Percentiles rank a stretch among this genome's conserved stretches.
These are phyloP conservation scores for Spergularia azorica DNA, from an alignment of 179 eudicot genomes.

Conservation along the genomic window DNA sequence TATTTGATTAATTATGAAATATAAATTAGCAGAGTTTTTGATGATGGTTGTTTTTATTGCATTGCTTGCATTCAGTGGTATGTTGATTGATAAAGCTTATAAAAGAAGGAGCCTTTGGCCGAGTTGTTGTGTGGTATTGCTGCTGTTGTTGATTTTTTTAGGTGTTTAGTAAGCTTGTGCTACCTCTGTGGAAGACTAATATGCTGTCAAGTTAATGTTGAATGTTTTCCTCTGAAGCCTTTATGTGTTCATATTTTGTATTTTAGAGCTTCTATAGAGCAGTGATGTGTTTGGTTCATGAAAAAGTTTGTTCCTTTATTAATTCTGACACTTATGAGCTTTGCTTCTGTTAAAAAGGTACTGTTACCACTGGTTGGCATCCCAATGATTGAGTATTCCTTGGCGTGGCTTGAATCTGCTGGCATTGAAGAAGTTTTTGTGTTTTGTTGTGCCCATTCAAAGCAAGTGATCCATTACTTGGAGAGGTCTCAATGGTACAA, in stretches of 20 bases:
- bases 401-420: slow-evolving; percentile 95
- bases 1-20: too few species aligned
- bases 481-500: slow-evolving; percentile 69
- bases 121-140: not conserved
- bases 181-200: too few species aligned
- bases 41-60: too few species aligned
- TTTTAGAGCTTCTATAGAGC: not conserved
- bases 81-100: not conserved
- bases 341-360: slow-evolving; percentile 55
- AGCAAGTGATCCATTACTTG: slow-evolving; percentile 80
- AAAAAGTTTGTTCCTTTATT: not conserved
- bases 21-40: too few species aligned
- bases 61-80: too few species aligned
- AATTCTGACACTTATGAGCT: not conserved
- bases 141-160: too few species aligned
- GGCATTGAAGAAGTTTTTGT: slow-evolving; percentile 93
- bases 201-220: too few species aligned
- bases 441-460: slow-evolving; percentile 95
- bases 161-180: too few species aligned
- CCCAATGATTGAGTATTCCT: slow-evolving; percentile 93
- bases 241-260: not conserved
- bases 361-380: slow-evolving; percentile 78
- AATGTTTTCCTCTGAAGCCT: too few species aligned
- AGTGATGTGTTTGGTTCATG: not conserved
- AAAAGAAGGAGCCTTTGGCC: not conserved